These are phyloP conservation scores for Fusarium compactum DNA, from an alignment of 2,329 filamentous ascomycete genomes.

Conservation along the genomic window DNA sequence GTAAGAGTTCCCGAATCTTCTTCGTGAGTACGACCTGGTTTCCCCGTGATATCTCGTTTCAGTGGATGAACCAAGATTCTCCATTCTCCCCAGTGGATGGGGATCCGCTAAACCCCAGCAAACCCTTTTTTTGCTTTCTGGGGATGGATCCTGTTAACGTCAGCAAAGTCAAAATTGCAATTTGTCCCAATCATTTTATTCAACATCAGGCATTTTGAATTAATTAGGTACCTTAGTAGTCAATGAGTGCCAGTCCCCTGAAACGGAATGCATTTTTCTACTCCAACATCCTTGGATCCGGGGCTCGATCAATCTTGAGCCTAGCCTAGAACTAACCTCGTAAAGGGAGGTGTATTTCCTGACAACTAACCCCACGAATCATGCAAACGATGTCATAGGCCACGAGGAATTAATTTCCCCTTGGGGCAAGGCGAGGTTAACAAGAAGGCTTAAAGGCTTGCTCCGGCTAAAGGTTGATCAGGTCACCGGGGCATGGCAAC, in stretches of 20 bases:
- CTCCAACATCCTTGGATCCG: not conserved
- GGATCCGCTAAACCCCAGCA: conserved; percentile 10
- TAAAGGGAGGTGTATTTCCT: not conserved
- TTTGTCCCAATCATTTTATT: conserved; percentile 7
- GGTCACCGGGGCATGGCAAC: conserved; percentile 27
- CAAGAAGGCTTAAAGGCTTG: conserved; percentile 17
- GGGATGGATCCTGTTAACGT: not conserved
- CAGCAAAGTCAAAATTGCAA: not conserved
- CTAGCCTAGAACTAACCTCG: conserved; percentile 3
- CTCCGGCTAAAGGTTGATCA: conserved; percentile 31
- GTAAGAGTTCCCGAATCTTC: conserved; percentile 27
- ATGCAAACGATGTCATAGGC: conserved; percentile 36
- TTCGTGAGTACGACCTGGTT: conserved; percentile 18
- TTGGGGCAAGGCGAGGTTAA: conserved; percentile 12
- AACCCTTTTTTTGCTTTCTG: not conserved
- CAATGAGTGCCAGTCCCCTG: not conserved
- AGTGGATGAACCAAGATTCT: not conserved
- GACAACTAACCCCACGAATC: conserved; percentile 21
- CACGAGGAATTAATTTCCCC: conserved; percentile 27
- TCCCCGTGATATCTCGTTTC: conserved; percentile 12
- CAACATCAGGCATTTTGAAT: conserved; percentile 4
- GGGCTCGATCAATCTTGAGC: conserved; percentile 6
- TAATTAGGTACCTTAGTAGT: not conserved
- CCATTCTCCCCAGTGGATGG: not conserved
- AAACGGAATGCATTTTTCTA: conserved; percentile 21